Base-by-base conservation (phyloP, 1,284 basidiomycete genomes). In the Pulchroboletus neoregius region DNA sequence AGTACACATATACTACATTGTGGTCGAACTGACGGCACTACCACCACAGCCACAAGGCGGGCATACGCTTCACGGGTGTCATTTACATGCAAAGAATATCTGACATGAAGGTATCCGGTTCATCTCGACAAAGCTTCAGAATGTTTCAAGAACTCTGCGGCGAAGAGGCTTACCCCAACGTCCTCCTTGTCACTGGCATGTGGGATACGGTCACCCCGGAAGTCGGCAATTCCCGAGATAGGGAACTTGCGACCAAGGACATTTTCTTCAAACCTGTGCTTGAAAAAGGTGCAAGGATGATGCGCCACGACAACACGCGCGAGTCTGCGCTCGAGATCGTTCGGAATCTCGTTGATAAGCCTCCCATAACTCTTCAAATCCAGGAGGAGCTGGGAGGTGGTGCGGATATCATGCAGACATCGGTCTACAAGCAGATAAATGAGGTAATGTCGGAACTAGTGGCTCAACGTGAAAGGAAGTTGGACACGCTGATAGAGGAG, bases 61-160 rank as follows among this genome's bases (percentile, higher is more conserved):
- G 69, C 41, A 47, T 52, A 41, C 51, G 39, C 48, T 46, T 64
- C 56, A 32, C 61, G 35, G 78, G 78, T 0, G 63, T 80, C 42
- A 68, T 79, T 31, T 79, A 78, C 52, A 66, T 77, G 61, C 77
- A 80, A 47, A 66, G 73, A 6, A 80, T 80, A 51, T 70, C 73
- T 6, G 78, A 79, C 56, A 63, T 68, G 50, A 69, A 74, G 27
- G 66, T 79, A 34, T 71, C 71, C 13, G 75, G 76, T 7, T 71
- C 72, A 8, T 69, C 73, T n/a, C 60, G 62, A 6, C 70, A 73
- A 22, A 76, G 73, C 56, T 74, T 79, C 48, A 63, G 57, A 30
- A 69, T 78, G 63, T 76, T 79, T 57, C 64, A 73, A 32, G 68
- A 71, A 39, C 63, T 80, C 15, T 79, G 78, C 45, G 77, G 77